Base-by-base conservation (phyloP, 2,329 filamentous ascomycete species). In the Diaporthe sp. region DNA sequence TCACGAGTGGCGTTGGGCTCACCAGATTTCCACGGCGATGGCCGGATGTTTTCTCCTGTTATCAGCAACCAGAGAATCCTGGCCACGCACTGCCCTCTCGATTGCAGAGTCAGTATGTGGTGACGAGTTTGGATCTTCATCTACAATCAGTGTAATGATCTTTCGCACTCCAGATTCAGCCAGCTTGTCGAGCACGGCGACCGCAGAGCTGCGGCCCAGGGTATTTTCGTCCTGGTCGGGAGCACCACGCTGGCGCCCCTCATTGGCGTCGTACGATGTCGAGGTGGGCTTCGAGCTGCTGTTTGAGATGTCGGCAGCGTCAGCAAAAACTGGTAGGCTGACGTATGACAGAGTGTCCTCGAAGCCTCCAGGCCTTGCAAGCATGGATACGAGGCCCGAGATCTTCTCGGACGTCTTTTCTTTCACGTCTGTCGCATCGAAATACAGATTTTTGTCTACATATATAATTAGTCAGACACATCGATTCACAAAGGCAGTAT, bases 271-370 rank as follows among this genome's bases (percentile, higher is more conserved):
- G 28, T 70, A 70, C 9, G 49, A 17, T 37, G 44, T 39, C 1
- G 51, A n/a, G n/a, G 6, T 70, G 10, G 22, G 9, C 19, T 10
- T n/a, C 17, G 57, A 59, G 17, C 57, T 19, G 19, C 17, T 39
- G 4, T 44, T 17, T 17, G 42, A 19, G 31, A 10, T 37, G 22
- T 59, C 57, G 7, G 57, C 6, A 5, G 31, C 39, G 13, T 51
- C 22, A 22, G 22, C 25, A 19, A 70, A 39, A 12, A 28, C 34
- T 2, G 67, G 67, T 5, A 70, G n/a, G 37, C 34, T 39, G 28
- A 70, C 67, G 22, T 58, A 70, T 15, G 67, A 70, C 39, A 70
- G 7, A 1, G 67, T 70, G 51, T 70, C 67, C 7, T 70, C 67
- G 31, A 70, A 70, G 34, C 67, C 34, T 28, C 67, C 67, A 10